Evolutionary conservation across 306 rosid species (phyloP).

Genomic region (Casuarina cunninghamiana): DNA sequence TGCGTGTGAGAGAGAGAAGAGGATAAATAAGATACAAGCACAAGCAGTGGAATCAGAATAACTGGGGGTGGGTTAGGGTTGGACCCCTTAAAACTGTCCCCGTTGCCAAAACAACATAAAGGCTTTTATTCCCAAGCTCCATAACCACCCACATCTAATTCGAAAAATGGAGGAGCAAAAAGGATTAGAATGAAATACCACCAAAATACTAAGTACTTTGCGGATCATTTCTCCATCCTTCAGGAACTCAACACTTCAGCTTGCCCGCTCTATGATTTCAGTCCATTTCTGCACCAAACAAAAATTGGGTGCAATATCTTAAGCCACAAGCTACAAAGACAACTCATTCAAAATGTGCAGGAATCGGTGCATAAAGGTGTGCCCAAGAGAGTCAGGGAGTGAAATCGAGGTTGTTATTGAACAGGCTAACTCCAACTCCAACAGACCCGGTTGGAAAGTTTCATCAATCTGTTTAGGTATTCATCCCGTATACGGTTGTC

Average conservation of each 20-base stretch:
- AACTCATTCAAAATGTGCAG: neutral
- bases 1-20: neutral
- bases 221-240: conserved; percentile 90
- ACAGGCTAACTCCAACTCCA: neutral
- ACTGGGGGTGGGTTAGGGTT: too few relatives aligned
- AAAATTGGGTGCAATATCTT: neutral
- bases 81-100: neutral
- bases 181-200: conserved; percentile 45
- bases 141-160: neutral
- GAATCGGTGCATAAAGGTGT: too few relatives aligned
- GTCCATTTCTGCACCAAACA: conserved; percentile 74
- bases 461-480: conserved; percentile 85
- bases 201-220: conserved; percentile 89
- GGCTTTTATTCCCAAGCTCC: neutral
- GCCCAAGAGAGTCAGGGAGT: neutral
- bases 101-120: neutral
- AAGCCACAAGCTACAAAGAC: neutral
- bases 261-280: conserved; percentile 92
- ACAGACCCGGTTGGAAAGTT: conserved; percentile 83
- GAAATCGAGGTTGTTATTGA: neutral
- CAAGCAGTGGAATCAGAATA: neutral
- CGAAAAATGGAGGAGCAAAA: neutral
- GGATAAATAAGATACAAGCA: neutral
- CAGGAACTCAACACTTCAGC: conserved; percentile 73
- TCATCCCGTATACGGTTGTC: conserved; percentile 90